Evolutionary conservation across 1,284 basidiomycete genomes (phyloP).

Genomic region (Rhodofomes roseus): DNA sequence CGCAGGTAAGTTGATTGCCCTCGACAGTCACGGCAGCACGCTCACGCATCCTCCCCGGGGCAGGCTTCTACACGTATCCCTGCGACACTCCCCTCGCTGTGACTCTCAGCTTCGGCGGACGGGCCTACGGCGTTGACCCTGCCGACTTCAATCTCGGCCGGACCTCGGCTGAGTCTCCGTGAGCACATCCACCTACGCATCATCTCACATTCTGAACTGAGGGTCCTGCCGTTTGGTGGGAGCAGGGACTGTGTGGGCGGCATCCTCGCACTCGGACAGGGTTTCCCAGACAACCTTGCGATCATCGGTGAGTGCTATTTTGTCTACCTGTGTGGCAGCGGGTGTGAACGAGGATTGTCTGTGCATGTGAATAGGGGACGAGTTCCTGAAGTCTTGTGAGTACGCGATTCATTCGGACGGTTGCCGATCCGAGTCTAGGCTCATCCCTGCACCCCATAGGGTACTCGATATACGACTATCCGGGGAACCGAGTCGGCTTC

Average conservation of each 20-base stretch:
- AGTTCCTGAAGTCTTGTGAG: constrained; percentile 70
- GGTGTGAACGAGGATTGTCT: not conserved
- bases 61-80: constrained; percentile 50
- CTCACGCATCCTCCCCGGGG: not conserved
- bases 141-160: constrained; percentile 69
- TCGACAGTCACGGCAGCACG: not conserved
- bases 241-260: constrained; percentile 61
- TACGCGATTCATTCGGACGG: constrained; percentile 7
- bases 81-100: constrained; percentile 37
- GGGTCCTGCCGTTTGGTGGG: not conserved
- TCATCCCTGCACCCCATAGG: constrained; percentile 31
- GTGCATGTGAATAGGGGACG: constrained; percentile 40
- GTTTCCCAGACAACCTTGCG: constrained; percentile 48
- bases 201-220: not conserved
- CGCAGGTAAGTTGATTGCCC: constrained; percentile 26
- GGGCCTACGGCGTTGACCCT: constrained; percentile 46
- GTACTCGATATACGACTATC: constrained; percentile 60
- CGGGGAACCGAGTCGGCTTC: constrained; percentile 54
- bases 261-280: constrained; percentile 49
- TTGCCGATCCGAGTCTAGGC: no score
- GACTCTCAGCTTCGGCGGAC: constrained; percentile 51
- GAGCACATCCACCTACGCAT: constrained; percentile 5
- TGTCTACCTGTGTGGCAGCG: constrained; percentile 1
- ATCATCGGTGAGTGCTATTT: constrained; percentile 47
- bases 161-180: constrained; percentile 28